Base-by-base conservation (phyloP, 805 yeast species). In the Saturnispora zaruensis region DNA sequence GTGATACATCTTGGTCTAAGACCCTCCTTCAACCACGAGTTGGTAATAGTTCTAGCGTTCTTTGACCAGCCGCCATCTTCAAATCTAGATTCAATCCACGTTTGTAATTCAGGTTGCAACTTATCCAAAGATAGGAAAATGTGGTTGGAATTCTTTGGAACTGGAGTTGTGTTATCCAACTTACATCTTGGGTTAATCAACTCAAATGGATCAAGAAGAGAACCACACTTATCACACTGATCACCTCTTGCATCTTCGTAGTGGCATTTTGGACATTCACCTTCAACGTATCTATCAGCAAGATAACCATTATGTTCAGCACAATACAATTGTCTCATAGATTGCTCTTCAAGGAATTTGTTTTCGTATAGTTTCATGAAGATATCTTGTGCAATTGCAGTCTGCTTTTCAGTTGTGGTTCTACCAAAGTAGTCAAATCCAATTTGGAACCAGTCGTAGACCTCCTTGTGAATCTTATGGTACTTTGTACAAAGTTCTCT, bases 241-340 rank as follows among this genome's bases (percentile, higher is more conserved):
- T 93, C 99, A 59, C 99, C 99, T 68, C 99, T 82, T 30, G 99
- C 99, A 66, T 93, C 99, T 55, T 86, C 96, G 65, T 89, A 93
- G 42, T 74, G 78, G 74, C 99, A 93, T 68, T 84, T 84, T 51
- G 98, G 98, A 73, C 99, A 93, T 46, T 82, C 87, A 58, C 99
- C 99, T 71, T 93, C 98, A 33, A 93, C 99, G 60, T 79, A 93
- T 66, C 99, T 77, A 66, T 93, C 99, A 51, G 99, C 99, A 52
- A 93, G 75, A 69, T 81, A 93, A 3, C 96, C 89, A 36, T 88
- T 74, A 70, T 93, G 99, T 51, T 76, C 81, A 47, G 87, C 86
- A 71, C 99, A 93, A 71, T 82, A 93, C 53, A 93, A 75, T 71
- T 93, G 99, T 54, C 83, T 84, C 77, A 84, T 86, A 47, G 87